Evolutionary conservation across 768 basidiomycete genomes (phyloP).

Genomic region (Chalciporus sphaerocephalus): DNA sequence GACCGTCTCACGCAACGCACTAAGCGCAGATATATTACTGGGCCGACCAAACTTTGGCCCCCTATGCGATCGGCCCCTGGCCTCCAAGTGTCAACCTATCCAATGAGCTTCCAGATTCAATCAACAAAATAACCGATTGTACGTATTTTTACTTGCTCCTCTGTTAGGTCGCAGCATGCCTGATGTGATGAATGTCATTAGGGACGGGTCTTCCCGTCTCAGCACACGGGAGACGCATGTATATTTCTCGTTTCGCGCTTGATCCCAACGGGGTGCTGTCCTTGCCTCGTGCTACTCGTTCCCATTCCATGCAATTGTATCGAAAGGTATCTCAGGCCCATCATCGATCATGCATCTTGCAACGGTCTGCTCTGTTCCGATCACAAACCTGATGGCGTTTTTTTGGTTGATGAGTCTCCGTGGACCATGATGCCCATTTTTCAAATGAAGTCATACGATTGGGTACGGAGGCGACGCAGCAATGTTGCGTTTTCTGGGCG

Average conservation of each 20-base stretch:
- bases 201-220: no score
- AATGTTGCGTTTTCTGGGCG: slow-evolving; percentile 5
- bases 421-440: slow-evolving; percentile 17
- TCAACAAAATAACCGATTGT: slow-evolving; percentile 12
- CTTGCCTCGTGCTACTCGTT: slow-evolving; percentile 18
- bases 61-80: slow-evolving; percentile 8
- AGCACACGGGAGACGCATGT: no score
- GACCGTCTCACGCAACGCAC: not conserved
- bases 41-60: slow-evolving; percentile 1
- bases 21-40: not conserved
- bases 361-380: slow-evolving; percentile 13
- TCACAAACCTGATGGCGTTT: slow-evolving; percentile 22
- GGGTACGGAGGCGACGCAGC: slow-evolving; percentile 20
- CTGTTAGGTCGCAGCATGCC: slow-evolving; percentile 17
- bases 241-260: slow-evolving; percentile 12
- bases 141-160: slow-evolving; percentile 24
- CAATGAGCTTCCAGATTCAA: slow-evolving; percentile 18
- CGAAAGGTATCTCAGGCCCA: slow-evolving; percentile 4
- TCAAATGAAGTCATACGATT: slow-evolving; percentile 20
- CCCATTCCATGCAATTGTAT: slow-evolving; percentile 9
- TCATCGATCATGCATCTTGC: slow-evolving; percentile 20
- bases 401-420: slow-evolving; percentile 16
- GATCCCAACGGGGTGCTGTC: slow-evolving; percentile 2
- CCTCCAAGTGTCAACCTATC: not conserved
- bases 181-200: slow-evolving; percentile 18